phyloP scores from a whole-genome alignment of 495 filamentous ascomycete genomes.

The Neurospora sp. region DNA sequence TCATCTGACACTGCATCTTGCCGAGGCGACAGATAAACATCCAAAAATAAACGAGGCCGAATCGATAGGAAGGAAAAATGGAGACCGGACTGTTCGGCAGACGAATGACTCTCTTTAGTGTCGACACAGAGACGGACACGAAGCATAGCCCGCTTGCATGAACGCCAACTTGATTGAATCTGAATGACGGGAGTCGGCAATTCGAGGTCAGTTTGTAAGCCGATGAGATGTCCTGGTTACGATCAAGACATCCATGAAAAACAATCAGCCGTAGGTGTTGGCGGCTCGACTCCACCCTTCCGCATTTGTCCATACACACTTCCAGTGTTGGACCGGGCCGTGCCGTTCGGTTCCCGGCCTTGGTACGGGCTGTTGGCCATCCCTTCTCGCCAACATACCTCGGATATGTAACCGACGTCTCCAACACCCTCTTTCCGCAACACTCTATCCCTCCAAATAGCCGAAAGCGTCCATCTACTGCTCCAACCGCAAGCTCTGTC shows the following conservation, averaged over 20 bases:
- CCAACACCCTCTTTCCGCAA: background rate
- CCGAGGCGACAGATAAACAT: background rate
- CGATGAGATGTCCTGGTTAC: background rate
- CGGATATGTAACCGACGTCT: too few relatives aligned
- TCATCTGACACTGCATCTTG: background rate
- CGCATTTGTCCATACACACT: background rate
- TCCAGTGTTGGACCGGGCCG: background rate
- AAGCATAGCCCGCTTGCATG: background rate
- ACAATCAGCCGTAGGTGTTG: too few relatives aligned
- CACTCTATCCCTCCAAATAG: background rate
- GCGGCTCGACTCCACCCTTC: background rate
- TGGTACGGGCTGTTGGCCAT: background rate
- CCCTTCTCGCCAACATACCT: too few relatives aligned
- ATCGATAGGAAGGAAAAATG: background rate
- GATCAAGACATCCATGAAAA: too few relatives aligned
- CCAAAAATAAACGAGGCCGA: background rate
- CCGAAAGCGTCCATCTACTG: background rate
- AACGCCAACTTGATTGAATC: background rate
- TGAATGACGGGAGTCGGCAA: background rate
- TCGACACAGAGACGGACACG: background rate
- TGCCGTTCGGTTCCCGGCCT: background rate
- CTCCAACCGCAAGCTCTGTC: slow-evolving; percentile 16
- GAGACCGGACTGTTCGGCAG: background rate
- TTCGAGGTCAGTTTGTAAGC: background rate
- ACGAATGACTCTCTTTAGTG: background rate